phyloP scores from a whole-genome alignment of 306 rosid genomes.

The Ormosia semicastrata region DNA sequence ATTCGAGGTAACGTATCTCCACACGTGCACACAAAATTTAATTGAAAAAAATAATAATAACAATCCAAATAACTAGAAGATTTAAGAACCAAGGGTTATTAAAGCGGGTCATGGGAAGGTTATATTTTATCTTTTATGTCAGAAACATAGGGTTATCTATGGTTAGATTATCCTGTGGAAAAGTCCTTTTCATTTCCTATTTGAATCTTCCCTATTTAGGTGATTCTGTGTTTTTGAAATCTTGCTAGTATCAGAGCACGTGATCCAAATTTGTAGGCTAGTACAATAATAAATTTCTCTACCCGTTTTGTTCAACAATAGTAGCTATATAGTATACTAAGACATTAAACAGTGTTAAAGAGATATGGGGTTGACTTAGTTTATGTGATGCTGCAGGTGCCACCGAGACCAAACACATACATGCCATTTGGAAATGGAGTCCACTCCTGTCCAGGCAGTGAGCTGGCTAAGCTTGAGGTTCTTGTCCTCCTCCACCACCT shows the following conservation, averaged over 20 bases:
- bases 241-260: conserved; percentile 51
- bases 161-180: conserved; percentile 29
- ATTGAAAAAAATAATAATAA: neutral
- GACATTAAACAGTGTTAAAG: neutral
- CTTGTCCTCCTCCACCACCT: conserved; percentile 88
- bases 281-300: neutral
- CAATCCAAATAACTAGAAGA: neutral
- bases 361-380: conserved; percentile 7
- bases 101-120: neutral
- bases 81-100: neutral
- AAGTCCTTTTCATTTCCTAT: conserved; percentile 52
- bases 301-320: neutral
- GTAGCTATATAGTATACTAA: neutral
- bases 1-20: conserved; percentile 58
- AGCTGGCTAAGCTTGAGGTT: conserved; percentile 88
- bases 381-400: conserved; percentile 59
- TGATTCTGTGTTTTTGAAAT: conserved; percentile 19
- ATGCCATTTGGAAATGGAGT: conserved; percentile 93
- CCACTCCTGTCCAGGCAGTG: conserved; percentile 98
- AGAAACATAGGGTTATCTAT: conserved; percentile 52
- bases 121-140: conserved; percentile 33
- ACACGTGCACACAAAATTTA: neutral
- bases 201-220: conserved; percentile 35
- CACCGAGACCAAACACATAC: conserved; percentile 86
- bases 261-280: conserved; percentile 54